Conservation (phyloP, 495 filamentous ascomycete species). For the Talaromyces stipitatus region DNA sequence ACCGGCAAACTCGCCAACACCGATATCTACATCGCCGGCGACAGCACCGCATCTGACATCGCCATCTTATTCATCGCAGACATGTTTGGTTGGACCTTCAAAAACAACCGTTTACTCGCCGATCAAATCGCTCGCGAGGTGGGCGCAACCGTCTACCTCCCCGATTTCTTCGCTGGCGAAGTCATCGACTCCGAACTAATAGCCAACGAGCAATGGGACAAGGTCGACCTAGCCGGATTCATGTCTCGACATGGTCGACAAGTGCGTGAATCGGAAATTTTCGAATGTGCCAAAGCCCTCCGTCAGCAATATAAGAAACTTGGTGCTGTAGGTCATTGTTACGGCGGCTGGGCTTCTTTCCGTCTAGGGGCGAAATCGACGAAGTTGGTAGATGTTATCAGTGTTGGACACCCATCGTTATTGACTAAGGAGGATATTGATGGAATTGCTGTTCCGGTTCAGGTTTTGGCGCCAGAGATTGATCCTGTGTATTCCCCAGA, state of each 20-base stretch:
- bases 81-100: slow-evolving; percentile 42
- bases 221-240: slow-evolving; percentile 34
- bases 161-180: slow-evolving; percentile 40
- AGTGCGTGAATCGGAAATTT: slow-evolving; percentile 45
- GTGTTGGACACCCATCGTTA: slow-evolving; percentile 45
- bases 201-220: slow-evolving; percentile 17
- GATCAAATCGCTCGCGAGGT: slow-evolving; percentile 43
- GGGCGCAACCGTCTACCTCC: slow-evolving; percentile 41
- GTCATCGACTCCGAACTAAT: slow-evolving; percentile 27
- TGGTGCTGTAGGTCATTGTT: slow-evolving; percentile 55
- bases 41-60: slow-evolving; percentile 18
- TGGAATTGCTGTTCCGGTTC: slow-evolving; percentile 42
- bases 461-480: slow-evolving; percentile 51
- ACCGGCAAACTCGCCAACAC: slow-evolving; percentile 24
- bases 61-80: slow-evolving; percentile 41
- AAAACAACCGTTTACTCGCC: slow-evolving; percentile 38
- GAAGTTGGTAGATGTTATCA: slow-evolving; percentile 47
- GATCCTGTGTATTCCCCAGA: slow-evolving; percentile 42
- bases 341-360: slow-evolving; percentile 50
- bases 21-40: slow-evolving; percentile 33
- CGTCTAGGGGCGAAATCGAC: slow-evolving; percentile 33
- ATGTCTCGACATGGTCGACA: slow-evolving; percentile 30
- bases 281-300: slow-evolving; percentile 39
- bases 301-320: slow-evolving; percentile 30
- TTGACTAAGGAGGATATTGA: slow-evolving; percentile 44